These are phyloP conservation scores for Cutaneotrichosporon mucoides DNA, from an alignment of 1,284 basidiomycete species.

Conservation along the genomic window DNA sequence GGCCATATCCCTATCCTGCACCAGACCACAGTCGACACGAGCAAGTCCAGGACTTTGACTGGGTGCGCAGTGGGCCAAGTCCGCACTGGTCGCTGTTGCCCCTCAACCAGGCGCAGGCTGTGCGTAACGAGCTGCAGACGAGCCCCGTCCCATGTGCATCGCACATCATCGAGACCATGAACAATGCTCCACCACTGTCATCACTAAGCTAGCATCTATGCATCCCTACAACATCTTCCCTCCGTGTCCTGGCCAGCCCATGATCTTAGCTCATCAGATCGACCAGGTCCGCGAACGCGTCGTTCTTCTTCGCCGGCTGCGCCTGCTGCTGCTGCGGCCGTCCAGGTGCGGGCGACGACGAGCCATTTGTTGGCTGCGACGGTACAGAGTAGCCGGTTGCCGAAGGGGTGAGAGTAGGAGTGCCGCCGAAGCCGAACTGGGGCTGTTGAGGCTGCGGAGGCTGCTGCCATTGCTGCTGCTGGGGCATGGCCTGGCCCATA, in stretches of 20 bases:
- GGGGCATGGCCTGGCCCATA: constrained; percentile 12
- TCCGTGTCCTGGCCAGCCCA: no score
- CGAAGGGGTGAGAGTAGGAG: constrained; percentile 13
- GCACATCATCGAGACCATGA: not conserved
- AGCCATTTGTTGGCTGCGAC: constrained; percentile 5
- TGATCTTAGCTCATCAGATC: constrained; percentile 37
- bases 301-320: constrained; percentile 35
- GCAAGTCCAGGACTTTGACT: constrained; percentile 72
- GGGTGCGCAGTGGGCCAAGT: constrained; percentile 65
- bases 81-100: constrained; percentile 62
- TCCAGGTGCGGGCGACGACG: not conserved
- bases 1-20: constrained; percentile 55
- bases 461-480: constrained; percentile 13
- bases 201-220: not conserved
- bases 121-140: not conserved
- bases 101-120: not conserved
- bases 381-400: constrained; percentile 4
- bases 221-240: not conserved
- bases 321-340: constrained; percentile 14
- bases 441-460: constrained; percentile 7
- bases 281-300: constrained; percentile 50
- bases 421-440: constrained; percentile 14
- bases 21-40: constrained; percentile 43
- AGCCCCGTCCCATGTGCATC: not conserved
- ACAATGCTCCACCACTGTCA: not conserved